A percentile compares a stretch with the other conserved stretches of the same genome.
Conservation (phyloP, 495 filamentous ascomycete species). For the Penicillium herquei region DNA sequence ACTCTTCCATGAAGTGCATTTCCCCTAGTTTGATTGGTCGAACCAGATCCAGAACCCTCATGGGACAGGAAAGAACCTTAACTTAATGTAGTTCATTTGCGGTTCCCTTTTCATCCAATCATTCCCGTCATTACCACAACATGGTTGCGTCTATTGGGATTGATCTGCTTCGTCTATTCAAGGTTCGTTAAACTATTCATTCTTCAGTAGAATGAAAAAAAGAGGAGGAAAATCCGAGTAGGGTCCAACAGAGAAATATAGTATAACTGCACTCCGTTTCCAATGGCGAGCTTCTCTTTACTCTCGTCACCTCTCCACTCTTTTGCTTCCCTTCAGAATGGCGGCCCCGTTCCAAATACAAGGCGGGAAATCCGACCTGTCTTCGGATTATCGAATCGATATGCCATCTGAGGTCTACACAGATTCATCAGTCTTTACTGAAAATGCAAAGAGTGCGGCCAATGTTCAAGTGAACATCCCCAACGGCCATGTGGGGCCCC, state of each 20-base stretch:
- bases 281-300: too few species aligned
- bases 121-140: conserved; percentile 12
- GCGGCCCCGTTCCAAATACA: conserved; percentile 6
- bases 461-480: conserved; percentile 4
- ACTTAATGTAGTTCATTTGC: background rate
- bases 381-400: conserved; percentile 14
- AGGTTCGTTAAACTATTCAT: background rate
- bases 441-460: conserved; percentile 5
- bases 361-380: background rate
- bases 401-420: conserved; percentile 20
- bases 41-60: too few species aligned
- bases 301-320: too few species aligned
- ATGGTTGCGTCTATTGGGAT: conserved; percentile 9
- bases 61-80: background rate
- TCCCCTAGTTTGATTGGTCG: too few species aligned
- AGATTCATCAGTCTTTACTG: conserved; percentile 12
- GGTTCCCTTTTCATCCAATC: conserved; percentile 17
- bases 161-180: background rate
- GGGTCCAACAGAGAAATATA: too few species aligned
- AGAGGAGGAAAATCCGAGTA: background rate
- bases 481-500: conserved; percentile 16
- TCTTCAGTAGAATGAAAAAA: background rate
- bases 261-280: too few species aligned
- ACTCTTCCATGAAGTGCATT: too few species aligned
- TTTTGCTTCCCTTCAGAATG: conserved; percentile 1